Evolutionary conservation across 768 basidiomycete species (phyloP), one percentile per base, ranked within the genome.

Genomic region (Rhodotorula babjevae): DNA sequence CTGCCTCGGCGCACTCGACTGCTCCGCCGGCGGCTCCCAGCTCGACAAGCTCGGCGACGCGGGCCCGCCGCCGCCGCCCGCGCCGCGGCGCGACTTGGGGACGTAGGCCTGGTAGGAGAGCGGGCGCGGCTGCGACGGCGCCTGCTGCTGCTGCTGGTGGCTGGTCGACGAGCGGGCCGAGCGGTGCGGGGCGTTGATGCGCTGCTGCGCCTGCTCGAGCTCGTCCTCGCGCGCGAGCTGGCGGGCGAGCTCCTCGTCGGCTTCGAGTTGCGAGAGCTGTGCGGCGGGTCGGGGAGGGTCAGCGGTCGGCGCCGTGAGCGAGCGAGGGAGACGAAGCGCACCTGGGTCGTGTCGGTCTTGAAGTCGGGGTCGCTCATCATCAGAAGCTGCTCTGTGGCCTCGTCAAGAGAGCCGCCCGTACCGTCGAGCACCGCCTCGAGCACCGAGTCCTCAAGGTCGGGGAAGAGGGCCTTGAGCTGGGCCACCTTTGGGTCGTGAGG

Each of bases 21-120:
- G 27, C 49, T 60, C 18, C 82, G 11, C 85, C 85, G 7, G 89
- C 86, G 53, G 89, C 85, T 74, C 87, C 86, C 15, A 93, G 86
- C 79, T 92, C 16, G 63, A 57, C 21, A 31, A 15, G 31, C 44
- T 61, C 18, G 66, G 65, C 27, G 57, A 53, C 18, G 44, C 44
- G 11, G 52, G 52, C 3, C 50, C 61, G 7, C 25, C 61, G 8
- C 27, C 49, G 21, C 59, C 33, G 2, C 44, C 44, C 44, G 31
- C 27, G 2, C 60, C 55, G 10, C 71, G 36, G 36, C 61, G 63
- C 3, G 62, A 29, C 23, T 60, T 72, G 49, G 71, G 71, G 1
- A 72, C 71, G 59, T 72, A 72, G 2, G 71, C 53, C 60, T 72
- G 58, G 58, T 72, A 72, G 11, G 67, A 47, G 31, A 68, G 31